Percentiles rank a stretch among this genome's conserved stretches.
phyloP scores from a whole-genome alignment of 306 rosid genomes.

The Trifolium dubium region DNA sequence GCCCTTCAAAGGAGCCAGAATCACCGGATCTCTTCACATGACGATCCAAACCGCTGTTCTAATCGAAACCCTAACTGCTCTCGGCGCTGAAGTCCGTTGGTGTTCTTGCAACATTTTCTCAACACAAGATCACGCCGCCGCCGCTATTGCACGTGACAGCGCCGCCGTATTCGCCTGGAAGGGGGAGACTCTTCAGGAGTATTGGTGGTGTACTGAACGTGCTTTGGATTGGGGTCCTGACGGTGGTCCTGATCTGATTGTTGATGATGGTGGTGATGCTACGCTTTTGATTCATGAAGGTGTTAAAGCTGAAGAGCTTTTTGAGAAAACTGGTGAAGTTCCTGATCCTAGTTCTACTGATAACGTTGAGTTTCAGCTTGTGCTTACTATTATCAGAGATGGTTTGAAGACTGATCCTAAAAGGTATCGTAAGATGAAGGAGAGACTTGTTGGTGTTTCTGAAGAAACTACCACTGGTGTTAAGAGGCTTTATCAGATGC shows the following conservation, averaged over 20 bases:
- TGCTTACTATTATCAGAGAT: conserved; percentile 73
- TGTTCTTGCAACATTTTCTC: conserved; percentile 98
- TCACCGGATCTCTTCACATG: conserved; percentile 99
- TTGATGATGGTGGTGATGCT: conserved; percentile 94
- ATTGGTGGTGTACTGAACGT: conserved; percentile 99
- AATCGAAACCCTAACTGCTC: conserved; percentile 93
- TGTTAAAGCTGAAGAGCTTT: conserved; percentile 87
- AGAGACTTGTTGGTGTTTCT: conserved; percentile 85
- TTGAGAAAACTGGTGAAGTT: conserved; percentile 54
- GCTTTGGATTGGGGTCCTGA: conserved; percentile 93
- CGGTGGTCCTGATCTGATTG: conserved; percentile 92
- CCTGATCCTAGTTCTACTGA: conserved; percentile 85
- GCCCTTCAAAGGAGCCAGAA: conserved; percentile 86
- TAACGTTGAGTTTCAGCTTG: conserved; percentile 85
- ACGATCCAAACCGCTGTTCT: conserved; percentile 96
- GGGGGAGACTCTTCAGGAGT: conserved; percentile 93
- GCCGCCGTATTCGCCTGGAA: conserved; percentile 99
- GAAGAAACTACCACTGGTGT: conserved; percentile 99
- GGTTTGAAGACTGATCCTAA: conserved; percentile 78
- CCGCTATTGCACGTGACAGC: conserved; percentile 87
- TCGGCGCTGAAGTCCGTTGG: conserved; percentile 98
- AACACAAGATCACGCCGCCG: conserved; percentile 98
- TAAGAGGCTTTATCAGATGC: conserved; percentile 96
- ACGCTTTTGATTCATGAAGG: conserved; percentile 89
- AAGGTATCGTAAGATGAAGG: conserved; percentile 87